These are phyloP conservation scores for Colletotrichum ledebouriae DNA, from an alignment of 2,329 filamentous ascomycete species.

Conservation along the genomic window DNA sequence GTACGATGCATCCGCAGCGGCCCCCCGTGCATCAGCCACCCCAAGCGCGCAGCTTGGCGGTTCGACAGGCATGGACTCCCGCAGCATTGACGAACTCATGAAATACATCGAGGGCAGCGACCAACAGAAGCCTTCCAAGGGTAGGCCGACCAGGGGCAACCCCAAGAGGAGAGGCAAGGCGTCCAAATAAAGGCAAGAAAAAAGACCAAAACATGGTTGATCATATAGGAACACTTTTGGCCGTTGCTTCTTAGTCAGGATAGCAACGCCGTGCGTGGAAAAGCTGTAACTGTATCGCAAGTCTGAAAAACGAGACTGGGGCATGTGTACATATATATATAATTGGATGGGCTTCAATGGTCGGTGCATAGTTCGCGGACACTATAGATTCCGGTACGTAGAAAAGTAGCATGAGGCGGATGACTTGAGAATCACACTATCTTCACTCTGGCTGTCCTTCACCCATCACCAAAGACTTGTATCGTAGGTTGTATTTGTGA, in stretches of 20 bases:
- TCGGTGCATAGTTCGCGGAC: conserved; percentile 28
- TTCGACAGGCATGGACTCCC: conserved; percentile 71
- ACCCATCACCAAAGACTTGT: no score
- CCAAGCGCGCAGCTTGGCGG: conserved; percentile 41
- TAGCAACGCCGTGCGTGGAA: not conserved
- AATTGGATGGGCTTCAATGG: conserved; percentile 21
- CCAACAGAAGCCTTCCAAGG: conserved; percentile 66
- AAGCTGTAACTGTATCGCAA: conserved; percentile 20
- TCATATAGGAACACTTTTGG: not conserved
- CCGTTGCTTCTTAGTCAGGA: not conserved
- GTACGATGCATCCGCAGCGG: conserved; percentile 59
- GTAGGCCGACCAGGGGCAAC: conserved; percentile 66
- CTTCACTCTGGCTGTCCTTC: conserved; percentile 30
- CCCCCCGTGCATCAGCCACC: conserved; percentile 46
- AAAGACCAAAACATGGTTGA: not conserved
- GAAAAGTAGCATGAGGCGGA: conserved; percentile 20
- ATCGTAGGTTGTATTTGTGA: no score
- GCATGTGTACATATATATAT: conserved; percentile 26
- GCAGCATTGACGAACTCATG: conserved; percentile 93
- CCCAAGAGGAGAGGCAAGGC: conserved; percentile 65
- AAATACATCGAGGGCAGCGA: conserved; percentile 90
- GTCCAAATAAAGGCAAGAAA: conserved; percentile 31
- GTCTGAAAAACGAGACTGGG: conserved; percentile 10
- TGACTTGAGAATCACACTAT: conserved; percentile 31
- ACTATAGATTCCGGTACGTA: conserved; percentile 15